Evolutionary conservation across 257 asterid genomes (phyloP).

Genomic region (Solanum tacnaense): DNA sequence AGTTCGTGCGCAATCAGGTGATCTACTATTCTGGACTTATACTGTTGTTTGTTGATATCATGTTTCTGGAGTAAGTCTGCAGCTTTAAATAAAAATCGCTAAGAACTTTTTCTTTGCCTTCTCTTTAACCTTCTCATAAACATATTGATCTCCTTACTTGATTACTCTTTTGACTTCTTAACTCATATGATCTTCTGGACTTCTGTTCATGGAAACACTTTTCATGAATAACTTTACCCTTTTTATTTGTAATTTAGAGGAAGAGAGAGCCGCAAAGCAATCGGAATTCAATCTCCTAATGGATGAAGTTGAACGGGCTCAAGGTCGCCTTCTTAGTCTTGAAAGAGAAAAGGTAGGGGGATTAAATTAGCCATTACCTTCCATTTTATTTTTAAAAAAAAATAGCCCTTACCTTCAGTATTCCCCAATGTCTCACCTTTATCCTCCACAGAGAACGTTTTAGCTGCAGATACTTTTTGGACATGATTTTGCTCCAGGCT

Average conservation of each 20-base stretch:
- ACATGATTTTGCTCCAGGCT: not conserved
- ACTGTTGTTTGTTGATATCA: not conserved
- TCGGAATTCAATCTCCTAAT: slow-evolving; percentile 87
- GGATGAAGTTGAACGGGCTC: slow-evolving; percentile 99
- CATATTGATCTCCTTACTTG: not conserved
- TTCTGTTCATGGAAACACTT: not conserved
- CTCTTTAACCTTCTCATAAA: not conserved
- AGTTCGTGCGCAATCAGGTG: slow-evolving; percentile 98
- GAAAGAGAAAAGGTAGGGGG: slow-evolving; percentile 86
- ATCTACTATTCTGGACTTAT: slow-evolving; percentile 1
- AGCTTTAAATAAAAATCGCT: not conserved
- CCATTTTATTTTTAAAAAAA: not conserved
- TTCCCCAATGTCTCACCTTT: not conserved
- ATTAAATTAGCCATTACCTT: not conserved
- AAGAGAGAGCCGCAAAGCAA: slow-evolving; percentile 84
- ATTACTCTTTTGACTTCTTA: not conserved
- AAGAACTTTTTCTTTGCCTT: not conserved
- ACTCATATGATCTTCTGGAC: not conserved
- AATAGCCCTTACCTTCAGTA: not conserved
- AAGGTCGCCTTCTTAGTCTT: slow-evolving; percentile 84
- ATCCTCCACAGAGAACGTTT: not conserved
- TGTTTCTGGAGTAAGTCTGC: not conserved
- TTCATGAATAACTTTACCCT: not conserved
- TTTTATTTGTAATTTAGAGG: slow-evolving; percentile 34
- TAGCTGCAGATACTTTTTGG: not conserved